Evolutionary conservation across 108 stramenopile genomes (phyloP), one percentile per base, ranked within the genome.

Genomic region (Cyclotella atomus): DNA sequence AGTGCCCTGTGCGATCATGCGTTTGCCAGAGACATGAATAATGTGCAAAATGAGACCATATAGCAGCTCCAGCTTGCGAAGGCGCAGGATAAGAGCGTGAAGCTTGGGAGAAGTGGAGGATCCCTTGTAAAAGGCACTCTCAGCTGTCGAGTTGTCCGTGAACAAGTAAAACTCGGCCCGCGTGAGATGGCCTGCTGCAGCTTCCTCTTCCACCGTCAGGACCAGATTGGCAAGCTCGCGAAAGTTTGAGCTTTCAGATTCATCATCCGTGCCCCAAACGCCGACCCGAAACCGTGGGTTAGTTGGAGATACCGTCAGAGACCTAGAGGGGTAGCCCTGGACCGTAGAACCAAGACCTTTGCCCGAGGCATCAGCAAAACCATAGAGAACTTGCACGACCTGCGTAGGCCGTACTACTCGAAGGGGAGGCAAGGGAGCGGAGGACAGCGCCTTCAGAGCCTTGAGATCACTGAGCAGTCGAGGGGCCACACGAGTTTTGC

Each of bases 301-400:
- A 43, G 7, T n/a, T 23, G 3, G 10, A 16, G 28, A 14, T 10
- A 1, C 35, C 9, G 34, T 10, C 35, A 54, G 49, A 0, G 38
- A 41, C 9, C 20, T 4, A 1, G 25, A 3, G 1, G n/a, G 30
- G 29, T 33, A 54, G 27, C 54, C 38, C 36, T 43, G 43, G 3
- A 70, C 4, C n/a, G 63, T 70, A 1, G 65, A 35, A 24, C 86
- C 83, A 45, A 83, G 80, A 0, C 77, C 78, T 16, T 52, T 60
- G 0, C 77, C 82, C 14, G 78, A 83, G 1, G 87, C 87, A 60
- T 87, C 82, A 0, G 68, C 87, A 70, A 87, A 87, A 21, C 83
- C 78, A 49, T 82, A 79, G 2, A 50, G 23, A 0, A 76, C 82
- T 12, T 27, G n/a, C 15, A 65, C 21, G 2, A 63, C 46, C 9